phyloP scores from a whole-genome alignment of 1,284 basidiomycete genomes.

The Ceratobasidium sp. region DNA sequence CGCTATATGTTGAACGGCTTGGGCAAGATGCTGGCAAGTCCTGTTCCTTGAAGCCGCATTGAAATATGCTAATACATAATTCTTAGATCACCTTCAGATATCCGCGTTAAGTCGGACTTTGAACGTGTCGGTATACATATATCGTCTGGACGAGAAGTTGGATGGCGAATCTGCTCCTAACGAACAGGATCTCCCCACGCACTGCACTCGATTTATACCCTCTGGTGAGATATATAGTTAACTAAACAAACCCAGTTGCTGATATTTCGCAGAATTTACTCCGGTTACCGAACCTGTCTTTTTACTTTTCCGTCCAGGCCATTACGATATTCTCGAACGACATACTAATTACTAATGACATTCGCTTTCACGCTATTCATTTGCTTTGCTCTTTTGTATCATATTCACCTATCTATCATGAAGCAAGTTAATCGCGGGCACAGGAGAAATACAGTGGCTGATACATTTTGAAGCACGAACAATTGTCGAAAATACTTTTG shows the following conservation, averaged over 20 bases:
- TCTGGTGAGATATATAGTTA: not conserved
- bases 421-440: not conserved
- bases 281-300: conserved; percentile 13
- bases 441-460: not conserved
- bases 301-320: conserved; percentile 29
- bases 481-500: not conserved
- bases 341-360: not conserved
- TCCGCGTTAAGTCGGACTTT: conserved; percentile 32
- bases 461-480: not conserved
- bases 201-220: conserved; percentile 29
- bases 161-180: conserved; percentile 14
- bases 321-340: conserved; percentile 35
- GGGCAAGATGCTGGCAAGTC: conserved; percentile 23
- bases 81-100: conserved; percentile 31
- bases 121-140: conserved; percentile 17
- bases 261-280: not conserved
- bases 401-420: conserved; percentile 23
- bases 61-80: not conserved
- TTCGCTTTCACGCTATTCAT: conserved; percentile 20
- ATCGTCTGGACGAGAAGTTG: conserved; percentile 24
- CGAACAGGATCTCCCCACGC: conserved; percentile 7
- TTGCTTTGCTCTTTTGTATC: conserved; percentile 17
- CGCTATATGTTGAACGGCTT: conserved; percentile 7
- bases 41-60: not conserved
- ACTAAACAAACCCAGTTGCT: not conserved